Base-by-base conservation (phyloP, 2,329 filamentous ascomycete genomes). In the Pseudomassariella vexata region DNA sequence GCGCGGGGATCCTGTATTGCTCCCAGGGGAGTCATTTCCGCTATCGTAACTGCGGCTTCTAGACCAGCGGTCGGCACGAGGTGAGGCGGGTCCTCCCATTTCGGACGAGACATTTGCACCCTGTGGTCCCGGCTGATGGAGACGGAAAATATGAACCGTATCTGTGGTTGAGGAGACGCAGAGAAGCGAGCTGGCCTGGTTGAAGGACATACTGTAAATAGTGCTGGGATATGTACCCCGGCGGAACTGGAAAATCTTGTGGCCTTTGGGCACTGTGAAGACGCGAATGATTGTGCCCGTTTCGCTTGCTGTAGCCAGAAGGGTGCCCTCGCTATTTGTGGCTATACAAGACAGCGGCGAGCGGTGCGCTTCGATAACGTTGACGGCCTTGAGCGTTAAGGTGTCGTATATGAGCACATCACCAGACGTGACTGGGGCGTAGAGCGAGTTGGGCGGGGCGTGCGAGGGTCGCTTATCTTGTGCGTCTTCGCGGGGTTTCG, bases 171-270 rank as follows among this genome's bases (percentile, higher is more conserved):
- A 96, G 5, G 92, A 96, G 24, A 98, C 89, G 51, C 89, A 95
- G 21, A 98, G 75, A 9, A 98, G 69, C 2, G 89, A 95, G 3
- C 89, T 94, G 37, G 85, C 88, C 30, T 88, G 80, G 58, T 98
- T 98, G 64, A 98, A 98, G 2, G 89, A 94, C 88, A 98, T 95
- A 74, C 88, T 94, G 63, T 89, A 95, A 47, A 98, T 98, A 24
- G 86, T 83, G 2, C 89, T 89, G 1, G 92, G 92, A 59, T 95
- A 95, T 3, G 90, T 95, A 25, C 92, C 92, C 42, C 92, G 79
- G 38, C 92, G 79, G 62, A 98, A 98, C 55, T 98, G 90, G 57
- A 89, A 96, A 12, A 98, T 72, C 58, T 96, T 98, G 50, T 90
- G 82, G 9, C 86, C 92, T 42, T 81, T 79, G 3, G 92, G 92